These are phyloP conservation scores for Pleoardoris graminearum DNA, from an alignment of 2,329 filamentous ascomycete species.

Conservation along the genomic window DNA sequence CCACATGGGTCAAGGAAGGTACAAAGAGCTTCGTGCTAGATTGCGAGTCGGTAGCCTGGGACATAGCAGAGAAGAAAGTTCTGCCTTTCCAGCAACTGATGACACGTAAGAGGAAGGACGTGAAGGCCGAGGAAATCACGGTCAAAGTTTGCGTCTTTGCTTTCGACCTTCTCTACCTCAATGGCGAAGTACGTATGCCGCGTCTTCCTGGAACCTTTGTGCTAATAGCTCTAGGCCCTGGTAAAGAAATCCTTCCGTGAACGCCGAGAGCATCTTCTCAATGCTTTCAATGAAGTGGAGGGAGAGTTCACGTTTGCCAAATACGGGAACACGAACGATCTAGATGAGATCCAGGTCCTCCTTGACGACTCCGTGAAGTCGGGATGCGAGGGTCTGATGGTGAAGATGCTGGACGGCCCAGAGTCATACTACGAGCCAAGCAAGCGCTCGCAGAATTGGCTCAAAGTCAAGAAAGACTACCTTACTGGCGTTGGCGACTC, in stretches of 20 bases:
- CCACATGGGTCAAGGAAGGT: conserved; percentile 84
- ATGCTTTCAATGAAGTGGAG: conserved; percentile 75
- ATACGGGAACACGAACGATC: conserved; percentile 80
- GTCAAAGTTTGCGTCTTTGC: conserved; percentile 97
- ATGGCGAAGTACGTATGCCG: conserved; percentile 67
- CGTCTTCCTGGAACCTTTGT: background rate
- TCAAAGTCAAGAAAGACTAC: conserved; percentile 99
- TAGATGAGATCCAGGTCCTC: conserved; percentile 91
- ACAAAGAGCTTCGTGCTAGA: conserved; percentile 98
- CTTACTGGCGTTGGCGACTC: conserved; percentile 92
- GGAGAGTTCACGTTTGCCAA: conserved; percentile 93
- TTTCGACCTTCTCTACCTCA: conserved; percentile 91
- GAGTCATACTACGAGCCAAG: conserved; percentile 96
- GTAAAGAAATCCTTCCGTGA: conserved; percentile 87
- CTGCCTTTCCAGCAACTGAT: conserved; percentile 97
- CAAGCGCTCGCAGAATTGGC: conserved; percentile 95
- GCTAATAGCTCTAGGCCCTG: conserved; percentile 58
- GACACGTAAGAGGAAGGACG: conserved; percentile 97
- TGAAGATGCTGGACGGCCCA: conserved; percentile 95
- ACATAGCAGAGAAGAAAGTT: conserved; percentile 91
- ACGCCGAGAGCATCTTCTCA: conserved; percentile 73
- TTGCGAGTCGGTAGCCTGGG: conserved; percentile 97
- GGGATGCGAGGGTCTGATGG: conserved; percentile 96
- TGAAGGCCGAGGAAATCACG: conserved; percentile 92
- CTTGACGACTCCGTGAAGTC: conserved; percentile 95